Percentiles rank a stretch among this genome's conserved stretches.
These are phyloP conservation scores for Huntiella bhutanensis DNA, from an alignment of 2,329 filamentous ascomycete genomes.

Conservation along the genomic window DNA sequence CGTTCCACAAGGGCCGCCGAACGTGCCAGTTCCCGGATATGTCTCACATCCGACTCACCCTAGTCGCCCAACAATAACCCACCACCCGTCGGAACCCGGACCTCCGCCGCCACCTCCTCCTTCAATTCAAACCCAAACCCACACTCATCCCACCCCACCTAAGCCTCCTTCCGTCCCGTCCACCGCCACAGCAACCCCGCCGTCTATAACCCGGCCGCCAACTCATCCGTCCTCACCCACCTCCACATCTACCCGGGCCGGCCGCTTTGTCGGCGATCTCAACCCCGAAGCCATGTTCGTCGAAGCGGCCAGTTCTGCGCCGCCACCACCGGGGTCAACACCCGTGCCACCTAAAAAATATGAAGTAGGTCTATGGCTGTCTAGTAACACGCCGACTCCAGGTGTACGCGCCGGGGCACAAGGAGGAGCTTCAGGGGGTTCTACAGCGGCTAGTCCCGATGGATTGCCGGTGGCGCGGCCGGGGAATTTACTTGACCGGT, in stretches of 20 bases:
- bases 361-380: constrained; percentile 38
- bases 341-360: constrained; percentile 22
- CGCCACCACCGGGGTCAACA: constrained; percentile 15
- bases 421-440: too few relatives aligned
- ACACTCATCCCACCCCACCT: background rate
- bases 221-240: constrained; percentile 3
- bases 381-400: constrained; percentile 11
- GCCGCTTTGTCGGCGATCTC: constrained; percentile 37
- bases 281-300: constrained; percentile 42
- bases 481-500: constrained; percentile 20
- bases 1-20: background rate
- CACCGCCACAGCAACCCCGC: background rate
- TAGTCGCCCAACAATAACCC: background rate
- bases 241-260: constrained; percentile 14
- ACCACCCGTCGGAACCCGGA: background rate
- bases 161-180: constrained; percentile 14
- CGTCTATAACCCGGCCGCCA: background rate
- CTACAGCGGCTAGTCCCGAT: background rate
- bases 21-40: background rate
- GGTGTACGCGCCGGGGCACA: too few relatives aligned
- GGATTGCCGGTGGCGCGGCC: background rate
- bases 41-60: background rate
- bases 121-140: constrained; percentile 1
- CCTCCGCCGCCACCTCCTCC: constrained; percentile 5
- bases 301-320: constrained; percentile 28